phyloP scores from a whole-genome alignment of 495 filamentous ascomycete species.

The Parathielavia appendiculata region DNA sequence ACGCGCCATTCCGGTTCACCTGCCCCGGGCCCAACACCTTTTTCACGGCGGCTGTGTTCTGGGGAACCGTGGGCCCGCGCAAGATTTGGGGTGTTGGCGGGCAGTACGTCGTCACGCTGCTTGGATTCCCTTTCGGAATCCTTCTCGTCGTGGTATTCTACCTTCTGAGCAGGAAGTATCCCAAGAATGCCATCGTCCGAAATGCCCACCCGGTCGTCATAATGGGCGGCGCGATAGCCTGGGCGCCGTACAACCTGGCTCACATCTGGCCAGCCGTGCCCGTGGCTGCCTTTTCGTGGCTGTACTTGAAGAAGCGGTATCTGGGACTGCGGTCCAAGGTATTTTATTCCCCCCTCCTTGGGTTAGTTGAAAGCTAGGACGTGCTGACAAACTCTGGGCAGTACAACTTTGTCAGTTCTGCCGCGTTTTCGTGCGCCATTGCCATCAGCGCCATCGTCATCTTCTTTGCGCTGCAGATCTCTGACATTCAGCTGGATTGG shows the following conservation, averaged over 20 bases:
- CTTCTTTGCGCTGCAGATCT: slow-evolving; percentile 38
- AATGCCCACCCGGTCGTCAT: slow-evolving; percentile 40
- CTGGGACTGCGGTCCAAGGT: slow-evolving; percentile 42
- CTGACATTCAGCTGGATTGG: slow-evolving; percentile 35
- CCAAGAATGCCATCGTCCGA: slow-evolving; percentile 31
- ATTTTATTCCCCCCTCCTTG: slow-evolving; percentile 1
- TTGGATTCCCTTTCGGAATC: slow-evolving; percentile 39
- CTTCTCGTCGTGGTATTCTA: slow-evolving; percentile 31
- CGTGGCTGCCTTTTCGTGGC: slow-evolving; percentile 35
- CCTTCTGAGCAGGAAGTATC: slow-evolving; percentile 28
- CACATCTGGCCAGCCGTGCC: slow-evolving; percentile 41
- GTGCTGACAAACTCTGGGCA: slow-evolving; percentile 1
- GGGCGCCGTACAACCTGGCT: slow-evolving; percentile 37
- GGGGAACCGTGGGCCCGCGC: slow-evolving; percentile 43
- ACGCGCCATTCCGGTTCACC: slow-evolving; percentile 38
- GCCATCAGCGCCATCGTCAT: slow-evolving; percentile 40
- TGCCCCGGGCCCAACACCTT: slow-evolving; percentile 43
- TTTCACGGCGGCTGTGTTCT: slow-evolving; percentile 43
- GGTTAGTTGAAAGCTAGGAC: neutral
- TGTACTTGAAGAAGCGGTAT: slow-evolving; percentile 35
- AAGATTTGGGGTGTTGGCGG: slow-evolving; percentile 40
- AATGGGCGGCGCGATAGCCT: slow-evolving; percentile 31
- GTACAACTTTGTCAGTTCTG: slow-evolving; percentile 43
- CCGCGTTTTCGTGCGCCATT: slow-evolving; percentile 36
- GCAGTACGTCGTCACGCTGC: slow-evolving; percentile 34